Base-by-base conservation (phyloP, 2,329 filamentous ascomycete genomes). In the Exophiala alcalophila region DNA sequence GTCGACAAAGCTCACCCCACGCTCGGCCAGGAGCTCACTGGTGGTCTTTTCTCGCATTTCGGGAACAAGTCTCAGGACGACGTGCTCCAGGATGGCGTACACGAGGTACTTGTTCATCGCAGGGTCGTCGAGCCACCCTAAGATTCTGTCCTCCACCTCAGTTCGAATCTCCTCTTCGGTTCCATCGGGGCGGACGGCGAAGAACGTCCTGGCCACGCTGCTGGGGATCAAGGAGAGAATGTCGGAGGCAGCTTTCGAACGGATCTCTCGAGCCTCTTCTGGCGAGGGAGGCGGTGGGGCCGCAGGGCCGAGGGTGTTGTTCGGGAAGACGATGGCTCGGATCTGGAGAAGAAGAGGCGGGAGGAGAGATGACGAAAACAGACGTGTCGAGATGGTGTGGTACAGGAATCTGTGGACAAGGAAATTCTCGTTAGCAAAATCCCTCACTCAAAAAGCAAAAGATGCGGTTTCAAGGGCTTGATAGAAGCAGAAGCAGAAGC, bases 21-120 rank as follows among this genome's bases (percentile, higher is more conserved):
- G 76, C 65, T 89, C 84, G 51, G 80, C 81, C 76, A 85, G 79
- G 42, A 94, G 65, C 57, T 88, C 85, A 41, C 73, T 71, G 20
- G 87, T 76, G 25, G 81, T 80, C 61, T 78, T 81, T 57, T 87
- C 84, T 40, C 74, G 74, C 57, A 97, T 63, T 67, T 98, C 92
- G 4, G 92, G 92, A 60, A 95, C 78, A 49, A 97, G 65, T 52
- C 84, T 80, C 43, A 88, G 77, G n/a, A 96, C 71, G 2, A 95
- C 62, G 44, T 91, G 67, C 67, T 98, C 92, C 23, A 97, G 68
- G 33, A 92, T 72, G 30, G 80, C 74, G 60, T 94, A 95, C 55
- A 95, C 70, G 21, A 97, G 70, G 67, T 96, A 89, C 68, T 90
- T 94, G 67, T 98, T 98, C 66, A 89, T 84, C 67, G 95, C 95